phyloP scores from a whole-genome alignment of 768 basidiomycete species.

The Crucibulum laeve region DNA sequence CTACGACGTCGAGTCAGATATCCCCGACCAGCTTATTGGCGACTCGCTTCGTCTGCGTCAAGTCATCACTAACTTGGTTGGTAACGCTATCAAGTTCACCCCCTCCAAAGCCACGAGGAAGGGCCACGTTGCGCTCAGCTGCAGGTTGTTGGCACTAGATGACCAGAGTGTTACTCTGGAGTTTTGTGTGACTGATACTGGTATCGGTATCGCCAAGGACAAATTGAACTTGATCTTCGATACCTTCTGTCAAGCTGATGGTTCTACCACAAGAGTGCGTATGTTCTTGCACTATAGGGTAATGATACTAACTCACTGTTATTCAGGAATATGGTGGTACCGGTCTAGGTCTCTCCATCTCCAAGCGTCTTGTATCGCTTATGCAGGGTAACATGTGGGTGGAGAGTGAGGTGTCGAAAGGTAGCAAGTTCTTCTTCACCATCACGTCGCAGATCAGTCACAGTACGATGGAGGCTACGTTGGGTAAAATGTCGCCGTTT shows the following conservation, averaged over 20 bases:
- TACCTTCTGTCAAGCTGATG: conserved; percentile 98
- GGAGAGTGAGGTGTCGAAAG: conserved; percentile 88
- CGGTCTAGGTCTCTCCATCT: conserved; percentile 94
- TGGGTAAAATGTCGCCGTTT: conserved; percentile 83
- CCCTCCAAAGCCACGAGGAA: conserved; percentile 72
- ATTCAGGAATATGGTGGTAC: conserved; percentile 93
- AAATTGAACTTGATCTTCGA: conserved; percentile 98
- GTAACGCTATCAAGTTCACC: conserved; percentile 97
- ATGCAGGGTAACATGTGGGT: conserved; percentile 99
- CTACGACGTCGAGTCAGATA: conserved; percentile 92
- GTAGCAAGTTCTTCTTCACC: conserved; percentile 96
- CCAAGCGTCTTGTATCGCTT: conserved; percentile 91
- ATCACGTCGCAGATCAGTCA: conserved; percentile 83
- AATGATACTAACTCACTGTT: conserved; percentile 6
- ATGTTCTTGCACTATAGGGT: conserved; percentile 5
- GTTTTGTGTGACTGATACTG: conserved; percentile 97
- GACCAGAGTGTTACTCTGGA: conserved; percentile 86
- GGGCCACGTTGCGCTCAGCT: conserved; percentile 89
- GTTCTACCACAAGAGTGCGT: conserved; percentile 89
- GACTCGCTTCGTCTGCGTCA: conserved; percentile 93
- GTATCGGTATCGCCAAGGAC: conserved; percentile 98
- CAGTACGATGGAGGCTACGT: conserved; percentile 66
- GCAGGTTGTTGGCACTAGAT: conserved; percentile 71
- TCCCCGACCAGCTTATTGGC: conserved; percentile 95
- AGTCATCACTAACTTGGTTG: conserved; percentile 92